These are phyloP conservation scores for Lactarius vividus DNA, from an alignment of 768 basidiomycete species.

Conservation along the genomic window DNA sequence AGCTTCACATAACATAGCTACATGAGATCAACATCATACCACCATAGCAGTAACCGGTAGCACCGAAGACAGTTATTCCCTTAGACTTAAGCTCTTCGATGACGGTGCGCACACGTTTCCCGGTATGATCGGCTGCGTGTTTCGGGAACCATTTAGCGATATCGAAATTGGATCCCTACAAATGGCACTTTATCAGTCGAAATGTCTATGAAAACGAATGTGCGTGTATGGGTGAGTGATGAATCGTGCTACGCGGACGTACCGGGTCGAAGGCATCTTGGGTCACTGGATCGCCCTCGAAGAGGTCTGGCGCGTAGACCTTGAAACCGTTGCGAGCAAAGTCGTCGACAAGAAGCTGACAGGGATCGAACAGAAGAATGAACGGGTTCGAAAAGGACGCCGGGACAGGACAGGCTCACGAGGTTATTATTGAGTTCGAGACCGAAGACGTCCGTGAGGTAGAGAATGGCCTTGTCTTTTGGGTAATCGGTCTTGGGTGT, in stretches of 20 bases:
- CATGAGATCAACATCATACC: constrained; percentile 13
- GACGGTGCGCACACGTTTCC: constrained; percentile 30
- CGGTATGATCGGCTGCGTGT: constrained; percentile 27
- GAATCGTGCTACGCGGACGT: neutral
- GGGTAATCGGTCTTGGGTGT: constrained; percentile 40
- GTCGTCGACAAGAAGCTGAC: constrained; percentile 44
- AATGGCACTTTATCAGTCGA: neutral
- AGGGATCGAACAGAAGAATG: neutral
- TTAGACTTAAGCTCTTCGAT: constrained; percentile 33
- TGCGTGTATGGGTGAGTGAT: neutral
- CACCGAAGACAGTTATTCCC: constrained; percentile 34
- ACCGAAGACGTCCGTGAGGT: constrained; percentile 42
- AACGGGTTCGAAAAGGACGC: neutral
- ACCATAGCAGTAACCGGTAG: constrained; percentile 34
- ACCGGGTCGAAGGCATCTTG: constrained; percentile 26
- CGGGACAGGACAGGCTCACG: constrained; percentile 23
- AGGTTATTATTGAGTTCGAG: constrained; percentile 36
- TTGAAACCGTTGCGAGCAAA: constrained; percentile 41
- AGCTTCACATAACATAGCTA: neutral
- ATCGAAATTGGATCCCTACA: neutral
- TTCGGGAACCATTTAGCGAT: constrained; percentile 11
- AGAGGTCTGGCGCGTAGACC: constrained; percentile 26
- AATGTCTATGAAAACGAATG: neutral
- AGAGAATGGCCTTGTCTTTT: constrained; percentile 43
- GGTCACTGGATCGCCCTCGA: constrained; percentile 32